Percentiles rank a stretch among this genome's conserved stretches.
Evolutionary conservation across 1,284 basidiomycete species (phyloP).

Genomic region (Phenoliferia sp.): DNA sequence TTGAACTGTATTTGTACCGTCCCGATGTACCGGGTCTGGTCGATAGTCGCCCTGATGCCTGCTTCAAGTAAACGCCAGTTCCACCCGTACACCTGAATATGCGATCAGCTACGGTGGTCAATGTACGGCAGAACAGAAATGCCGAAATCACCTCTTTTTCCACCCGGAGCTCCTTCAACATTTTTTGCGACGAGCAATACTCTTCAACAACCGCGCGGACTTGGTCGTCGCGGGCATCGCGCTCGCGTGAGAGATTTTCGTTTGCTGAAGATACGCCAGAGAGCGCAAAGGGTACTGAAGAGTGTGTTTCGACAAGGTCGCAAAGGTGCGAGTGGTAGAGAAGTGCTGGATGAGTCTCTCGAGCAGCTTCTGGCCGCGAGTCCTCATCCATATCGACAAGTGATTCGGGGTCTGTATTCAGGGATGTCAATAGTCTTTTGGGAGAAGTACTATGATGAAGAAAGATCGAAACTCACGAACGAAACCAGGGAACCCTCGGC

Average conservation of each 20-base stretch:
- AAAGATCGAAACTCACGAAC: neutral
- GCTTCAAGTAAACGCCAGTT: neutral
- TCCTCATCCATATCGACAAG: conserved; percentile 6
- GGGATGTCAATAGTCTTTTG: neutral
- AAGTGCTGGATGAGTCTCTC: neutral
- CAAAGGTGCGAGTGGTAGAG: conserved; percentile 2
- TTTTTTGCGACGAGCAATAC: neutral
- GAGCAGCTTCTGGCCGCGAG: neutral
- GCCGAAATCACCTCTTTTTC: neutral
- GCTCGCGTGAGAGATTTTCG: neutral
- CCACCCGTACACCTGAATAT: neutral
- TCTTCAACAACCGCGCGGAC: conserved; percentile 3
- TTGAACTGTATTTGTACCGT: conserved; percentile 1
- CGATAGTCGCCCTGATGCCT: conserved; percentile 2
- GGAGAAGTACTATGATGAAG: neutral
- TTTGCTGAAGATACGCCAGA: neutral
- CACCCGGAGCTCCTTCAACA: conserved; percentile 7
- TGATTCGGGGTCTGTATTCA: neutral
- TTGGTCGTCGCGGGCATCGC: neutral
- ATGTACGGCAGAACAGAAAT: neutral
- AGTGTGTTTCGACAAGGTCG: conserved; percentile 9
- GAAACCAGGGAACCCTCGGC: neutral
- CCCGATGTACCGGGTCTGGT: neutral
- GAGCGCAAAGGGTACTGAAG: neutral
- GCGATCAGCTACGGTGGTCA: neutral